Evolutionary conservation across 2,329 filamentous ascomycete genomes (phyloP).

Genomic region (Cyclaneusma minus): DNA sequence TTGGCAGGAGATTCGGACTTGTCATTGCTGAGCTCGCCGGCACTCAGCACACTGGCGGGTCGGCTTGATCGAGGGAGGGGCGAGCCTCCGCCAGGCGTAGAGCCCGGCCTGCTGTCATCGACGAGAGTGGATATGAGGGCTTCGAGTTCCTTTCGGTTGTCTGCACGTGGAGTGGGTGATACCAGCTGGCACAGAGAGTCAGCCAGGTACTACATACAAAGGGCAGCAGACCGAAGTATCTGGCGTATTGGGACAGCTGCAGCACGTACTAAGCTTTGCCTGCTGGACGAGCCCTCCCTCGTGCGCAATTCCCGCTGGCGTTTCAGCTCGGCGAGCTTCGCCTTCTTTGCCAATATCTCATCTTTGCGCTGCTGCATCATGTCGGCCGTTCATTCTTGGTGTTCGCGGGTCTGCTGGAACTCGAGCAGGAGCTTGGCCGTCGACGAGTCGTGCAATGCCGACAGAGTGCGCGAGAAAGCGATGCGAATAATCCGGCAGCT

Average conservation of each 20-base stretch:
- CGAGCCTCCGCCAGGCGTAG: constrained; percentile 50
- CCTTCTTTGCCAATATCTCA: constrained; percentile 93
- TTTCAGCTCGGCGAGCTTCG: constrained; percentile 92
- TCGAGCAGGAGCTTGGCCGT: too few species aligned
- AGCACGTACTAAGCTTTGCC: constrained; percentile 51
- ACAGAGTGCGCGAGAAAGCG: too few species aligned
- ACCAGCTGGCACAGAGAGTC: constrained; percentile 3
- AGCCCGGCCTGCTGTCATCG: constrained; percentile 59
- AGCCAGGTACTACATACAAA: too few species aligned
- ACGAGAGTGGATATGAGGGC: constrained; percentile 72
- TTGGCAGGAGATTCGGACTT: constrained; percentile 41
- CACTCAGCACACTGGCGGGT: constrained; percentile 75
- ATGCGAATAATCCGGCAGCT: too few species aligned
- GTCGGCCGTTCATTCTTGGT: constrained; percentile 20
- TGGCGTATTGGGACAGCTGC: constrained; percentile 46
- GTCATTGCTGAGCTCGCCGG: constrained; percentile 65
- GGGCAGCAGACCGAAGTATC: too few species aligned
- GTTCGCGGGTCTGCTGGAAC: too few species aligned
- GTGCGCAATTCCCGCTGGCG: constrained; percentile 74
- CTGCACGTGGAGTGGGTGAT: constrained; percentile 30
- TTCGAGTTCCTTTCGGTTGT: constrained; percentile 64
- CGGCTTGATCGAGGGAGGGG: constrained; percentile 56
- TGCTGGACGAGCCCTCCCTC: constrained; percentile 54
- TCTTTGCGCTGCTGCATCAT: constrained; percentile 75
- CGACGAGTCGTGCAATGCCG: too few species aligned